A percentile compares a stretch with the other conserved stretches of the same genome.
Evolutionary conservation across 2,329 filamentous ascomycete genomes (phyloP).

Genomic region (Fusarium continuum): DNA sequence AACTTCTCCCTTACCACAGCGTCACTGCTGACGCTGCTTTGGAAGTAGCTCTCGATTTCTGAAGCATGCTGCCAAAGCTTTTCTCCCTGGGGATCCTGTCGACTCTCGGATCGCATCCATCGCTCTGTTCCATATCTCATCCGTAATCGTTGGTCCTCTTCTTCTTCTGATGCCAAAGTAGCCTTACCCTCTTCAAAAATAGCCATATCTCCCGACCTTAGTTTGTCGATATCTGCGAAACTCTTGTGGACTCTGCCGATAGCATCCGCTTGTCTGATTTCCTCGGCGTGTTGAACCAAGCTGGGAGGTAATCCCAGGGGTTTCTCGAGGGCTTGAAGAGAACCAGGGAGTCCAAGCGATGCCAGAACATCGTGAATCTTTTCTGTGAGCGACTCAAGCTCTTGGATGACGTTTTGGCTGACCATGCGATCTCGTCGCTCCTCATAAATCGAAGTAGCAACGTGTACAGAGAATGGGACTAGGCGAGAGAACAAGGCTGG

Average conservation of each 20-base stretch:
- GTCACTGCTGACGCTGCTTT: slow-evolving; percentile 66
- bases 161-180: slow-evolving; percentile 79
- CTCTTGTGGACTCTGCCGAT: slow-evolving; percentile 79
- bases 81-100: slow-evolving; percentile 69
- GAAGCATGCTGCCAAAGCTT: slow-evolving; percentile 79
- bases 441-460: slow-evolving; percentile 94
- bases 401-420: slow-evolving; percentile 85
- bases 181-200: slow-evolving; percentile 86
- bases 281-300: slow-evolving; percentile 89
- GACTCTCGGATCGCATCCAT: slow-evolving; percentile 78
- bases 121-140: slow-evolving; percentile 85
- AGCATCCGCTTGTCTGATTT: slow-evolving; percentile 90
- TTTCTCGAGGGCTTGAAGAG: slow-evolving; percentile 93
- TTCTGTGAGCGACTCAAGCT: slow-evolving; percentile 82
- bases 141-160: slow-evolving; percentile 81
- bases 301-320: slow-evolving; percentile 88
- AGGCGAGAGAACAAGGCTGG: slow-evolving; percentile 88
- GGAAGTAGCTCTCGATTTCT: slow-evolving; percentile 89
- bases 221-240: slow-evolving; percentile 87
- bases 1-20: slow-evolving; percentile 79
- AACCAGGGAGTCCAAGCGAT: slow-evolving; percentile 88
- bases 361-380: slow-evolving; percentile 81
- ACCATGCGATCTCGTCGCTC: slow-evolving; percentile 90
- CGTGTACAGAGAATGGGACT: slow-evolving; percentile 94
- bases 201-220: slow-evolving; percentile 80